Conservation (phyloP, 108 stramenopile species). For the Heterococcus sp. region DNA sequence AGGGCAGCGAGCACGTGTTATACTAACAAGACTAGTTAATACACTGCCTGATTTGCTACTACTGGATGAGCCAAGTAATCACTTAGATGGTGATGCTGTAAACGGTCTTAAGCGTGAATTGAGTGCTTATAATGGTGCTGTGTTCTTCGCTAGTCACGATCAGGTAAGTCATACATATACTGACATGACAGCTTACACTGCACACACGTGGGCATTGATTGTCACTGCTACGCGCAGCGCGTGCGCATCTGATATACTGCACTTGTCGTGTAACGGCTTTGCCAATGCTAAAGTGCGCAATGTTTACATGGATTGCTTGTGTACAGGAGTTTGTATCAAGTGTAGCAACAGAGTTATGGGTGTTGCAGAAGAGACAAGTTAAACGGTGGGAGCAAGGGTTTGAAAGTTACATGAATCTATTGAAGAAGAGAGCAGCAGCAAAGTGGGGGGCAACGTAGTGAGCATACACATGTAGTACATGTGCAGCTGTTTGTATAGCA, state of each 20-base stretch:
- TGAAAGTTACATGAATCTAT: background rate
- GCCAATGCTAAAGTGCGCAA: background rate
- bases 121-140: background rate
- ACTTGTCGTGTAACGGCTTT: background rate
- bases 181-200: background rate
- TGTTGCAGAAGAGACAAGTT: background rate
- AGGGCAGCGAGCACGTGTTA: background rate
- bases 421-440: background rate
- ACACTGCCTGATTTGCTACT: constrained; percentile 59
- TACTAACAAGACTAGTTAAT: background rate
- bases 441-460: no score
- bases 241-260: background rate
- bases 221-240: background rate
- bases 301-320: background rate
- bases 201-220: background rate
- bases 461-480: no score
- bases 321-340: background rate
- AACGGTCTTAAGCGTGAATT: constrained; percentile 66
- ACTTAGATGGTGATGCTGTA: constrained; percentile 88
- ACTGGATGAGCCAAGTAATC: constrained; percentile 66
- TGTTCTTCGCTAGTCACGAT: background rate
- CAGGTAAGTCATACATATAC: background rate
- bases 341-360: background rate
- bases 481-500: no score
- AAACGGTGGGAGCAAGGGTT: background rate